A percentile compares a stretch with the other conserved stretches of the same genome.
phyloP scores from a whole-genome alignment of 2,329 filamentous ascomycete species.

The Colletotrichum costaricense region DNA sequence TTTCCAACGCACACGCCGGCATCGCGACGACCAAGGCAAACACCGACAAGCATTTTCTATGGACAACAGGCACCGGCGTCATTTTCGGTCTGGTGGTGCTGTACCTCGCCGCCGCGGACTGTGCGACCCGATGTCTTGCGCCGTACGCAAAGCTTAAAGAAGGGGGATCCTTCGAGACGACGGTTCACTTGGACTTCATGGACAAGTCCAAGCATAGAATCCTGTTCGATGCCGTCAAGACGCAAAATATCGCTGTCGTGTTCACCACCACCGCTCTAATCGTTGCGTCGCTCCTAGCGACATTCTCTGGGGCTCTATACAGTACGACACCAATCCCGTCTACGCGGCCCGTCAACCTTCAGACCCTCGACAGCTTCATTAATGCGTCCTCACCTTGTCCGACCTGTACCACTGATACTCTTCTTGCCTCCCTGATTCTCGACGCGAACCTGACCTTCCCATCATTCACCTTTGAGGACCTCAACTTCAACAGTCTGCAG shows the following conservation, averaged over 20 bases:
- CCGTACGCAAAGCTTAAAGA: slow-evolving; percentile 46
- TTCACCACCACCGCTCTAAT: slow-evolving; percentile 42
- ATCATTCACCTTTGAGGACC: slow-evolving; percentile 47
- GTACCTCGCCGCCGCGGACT: slow-evolving; percentile 46
- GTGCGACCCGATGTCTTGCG: slow-evolving; percentile 45
- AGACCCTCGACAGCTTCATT: slow-evolving; percentile 45
- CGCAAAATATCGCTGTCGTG: slow-evolving; percentile 42
- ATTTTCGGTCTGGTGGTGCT: slow-evolving; percentile 43
- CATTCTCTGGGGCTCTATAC: slow-evolving; percentile 48
- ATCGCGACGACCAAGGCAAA: slow-evolving; percentile 43
- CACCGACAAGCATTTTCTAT: slow-evolving; percentile 46
- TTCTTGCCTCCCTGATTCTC: slow-evolving; percentile 48
- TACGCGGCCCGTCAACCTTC: slow-evolving; percentile 39
- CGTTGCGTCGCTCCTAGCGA: slow-evolving; percentile 44
- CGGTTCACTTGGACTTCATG: slow-evolving; percentile 46
- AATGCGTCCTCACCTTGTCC: slow-evolving; percentile 38
- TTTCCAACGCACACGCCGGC: slow-evolving; percentile 44
- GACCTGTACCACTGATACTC: slow-evolving; percentile 42
- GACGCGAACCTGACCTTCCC: slow-evolving; percentile 49
- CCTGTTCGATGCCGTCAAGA: slow-evolving; percentile 41
- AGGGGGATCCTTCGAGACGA: slow-evolving; percentile 42
- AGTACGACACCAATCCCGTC: slow-evolving; percentile 42
- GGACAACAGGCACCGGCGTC: slow-evolving; percentile 48
- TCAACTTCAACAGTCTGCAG: slow-evolving; percentile 39
- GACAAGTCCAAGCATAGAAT: slow-evolving; percentile 44